These are phyloP conservation scores for Alisma plantagoaquatica DNA, from an alignment of 106 monocot genomes.

Conservation along the genomic window DNA sequence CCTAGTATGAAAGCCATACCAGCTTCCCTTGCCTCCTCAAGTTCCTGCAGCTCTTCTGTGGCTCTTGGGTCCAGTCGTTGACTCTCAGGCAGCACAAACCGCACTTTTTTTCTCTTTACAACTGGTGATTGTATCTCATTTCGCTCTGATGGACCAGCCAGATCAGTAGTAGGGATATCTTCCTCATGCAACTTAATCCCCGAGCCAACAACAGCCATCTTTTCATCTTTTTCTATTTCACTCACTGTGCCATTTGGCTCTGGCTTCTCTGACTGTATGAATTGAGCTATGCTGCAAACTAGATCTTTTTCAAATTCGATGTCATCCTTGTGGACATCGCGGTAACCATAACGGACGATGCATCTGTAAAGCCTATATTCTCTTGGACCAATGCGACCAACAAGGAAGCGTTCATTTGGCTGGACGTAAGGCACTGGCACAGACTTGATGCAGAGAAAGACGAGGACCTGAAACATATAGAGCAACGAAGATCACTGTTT, in stretches of 20 bases:
- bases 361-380: constrained; percentile 67
- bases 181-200: constrained; percentile 30
- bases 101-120: constrained; percentile 38
- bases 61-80: constrained; percentile 25
- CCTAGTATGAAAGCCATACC: constrained; percentile 95
- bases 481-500: no score
- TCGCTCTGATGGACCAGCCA: constrained; percentile 27
- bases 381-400: constrained; percentile 83
- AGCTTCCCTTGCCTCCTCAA: constrained; percentile 82
- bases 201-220: constrained; percentile 53
- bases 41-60: constrained; percentile 62
- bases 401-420: constrained; percentile 69
- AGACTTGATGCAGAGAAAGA: constrained; percentile 89
- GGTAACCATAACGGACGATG: constrained; percentile 95
- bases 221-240: constrained; percentile 42
- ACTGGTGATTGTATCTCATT: constrained; percentile 53
- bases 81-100: constrained; percentile 69
- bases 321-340: constrained; percentile 84
- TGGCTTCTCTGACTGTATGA: constrained; percentile 48
- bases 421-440: constrained; percentile 73
- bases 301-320: constrained; percentile 89
- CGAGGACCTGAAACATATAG: constrained; percentile 64
- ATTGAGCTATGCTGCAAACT: constrained; percentile 79
- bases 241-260: constrained; percentile 14
- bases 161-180: constrained; percentile 1